Evolutionary conservation across 2,329 filamentous ascomycete species (phyloP), one percentile per base, ranked within the genome.

Genomic region (Zalaria obscura): DNA sequence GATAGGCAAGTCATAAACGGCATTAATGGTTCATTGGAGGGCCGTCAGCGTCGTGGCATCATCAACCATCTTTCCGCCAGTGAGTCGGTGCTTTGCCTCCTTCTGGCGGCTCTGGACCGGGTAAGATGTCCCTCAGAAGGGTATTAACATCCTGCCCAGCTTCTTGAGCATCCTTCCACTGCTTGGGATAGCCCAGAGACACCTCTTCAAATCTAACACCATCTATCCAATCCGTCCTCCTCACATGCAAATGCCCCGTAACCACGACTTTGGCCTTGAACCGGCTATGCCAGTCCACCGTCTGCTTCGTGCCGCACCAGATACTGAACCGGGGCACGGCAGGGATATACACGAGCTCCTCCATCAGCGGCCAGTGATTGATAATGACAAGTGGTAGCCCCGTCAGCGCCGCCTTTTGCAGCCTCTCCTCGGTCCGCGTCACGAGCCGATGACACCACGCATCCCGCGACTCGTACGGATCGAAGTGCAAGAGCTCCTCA

Each of bases 281-380:
- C 31, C 52, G 55, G 31, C 50, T 59, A 47, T 68, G 66, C 65
- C 65, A 69, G 46, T 67, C 58, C 31, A 64, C 56, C 3, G 66
- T 69, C 49, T 62, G 58, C 48, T 61, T 66, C 0, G 65, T 67
- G 18, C 66, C 66, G 44, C 66, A 69, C 66, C 66, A 69, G 5
- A 68, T 48, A 27, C 55, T 58, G 51, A 68, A 69, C 5, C 66
- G 55, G 4, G 63, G 63, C 4, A 68, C 56, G 26, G 54, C 55
- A 7, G 54, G 50, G n/a, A 69, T 57, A 47, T 57, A 61, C 40
- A 69, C 59, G 1, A 65, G 55, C 40, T 67, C 65, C 46, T 66
- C 53, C 25, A 65, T 57, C 40, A 69, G 48, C 5, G 65, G 66
- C 66, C 66, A 69, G 50, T 69, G 66, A 26, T 64, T 64, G 38